These are phyloP conservation scores for Chrysoporthe austroafricana DNA, from an alignment of 2,329 filamentous ascomycete species.

Conservation along the genomic window DNA sequence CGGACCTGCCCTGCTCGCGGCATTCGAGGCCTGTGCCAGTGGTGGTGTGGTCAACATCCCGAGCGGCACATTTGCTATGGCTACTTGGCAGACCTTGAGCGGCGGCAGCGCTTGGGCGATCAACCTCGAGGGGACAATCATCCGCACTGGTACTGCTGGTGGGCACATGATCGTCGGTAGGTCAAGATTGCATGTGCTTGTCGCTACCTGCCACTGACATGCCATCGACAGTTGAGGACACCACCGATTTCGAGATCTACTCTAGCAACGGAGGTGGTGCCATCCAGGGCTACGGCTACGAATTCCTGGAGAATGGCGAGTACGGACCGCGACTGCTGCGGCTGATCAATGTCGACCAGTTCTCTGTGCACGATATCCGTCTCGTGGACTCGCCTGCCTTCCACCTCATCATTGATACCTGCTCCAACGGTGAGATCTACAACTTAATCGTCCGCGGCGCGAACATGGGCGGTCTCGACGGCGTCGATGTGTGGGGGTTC, in stretches of 20 bases:
- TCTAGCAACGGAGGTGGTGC: constrained; percentile 47
- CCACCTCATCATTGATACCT: constrained; percentile 51
- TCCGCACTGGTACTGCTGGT: constrained; percentile 29
- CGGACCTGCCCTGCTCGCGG: constrained; percentile 49
- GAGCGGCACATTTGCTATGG: constrained; percentile 30
- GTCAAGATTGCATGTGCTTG: background rate
- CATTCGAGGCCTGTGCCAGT: constrained; percentile 53
- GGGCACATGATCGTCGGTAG: constrained; percentile 30
- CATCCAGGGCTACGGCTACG: constrained; percentile 53
- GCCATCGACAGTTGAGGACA: constrained; percentile 17
- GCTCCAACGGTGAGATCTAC: constrained; percentile 52
- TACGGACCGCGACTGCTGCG: constrained; percentile 50
- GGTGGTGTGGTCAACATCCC: constrained; percentile 43
- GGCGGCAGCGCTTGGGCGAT: constrained; percentile 26
- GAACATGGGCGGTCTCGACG: constrained; percentile 54
- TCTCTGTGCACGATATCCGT: constrained; percentile 51
- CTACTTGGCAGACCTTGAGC: constrained; percentile 27
- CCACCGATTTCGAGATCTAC: constrained; percentile 51
- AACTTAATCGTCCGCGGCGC: constrained; percentile 54
- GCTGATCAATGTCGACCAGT: constrained; percentile 47
- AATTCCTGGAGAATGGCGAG: constrained; percentile 41
- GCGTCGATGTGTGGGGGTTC: constrained; percentile 55
- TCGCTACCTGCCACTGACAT: background rate
- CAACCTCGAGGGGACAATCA: constrained; percentile 46
- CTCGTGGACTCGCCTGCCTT: constrained; percentile 50